Conservation (phyloP, 1,139 yeast species). For the Suhomyces chickasaworum region DNA sequence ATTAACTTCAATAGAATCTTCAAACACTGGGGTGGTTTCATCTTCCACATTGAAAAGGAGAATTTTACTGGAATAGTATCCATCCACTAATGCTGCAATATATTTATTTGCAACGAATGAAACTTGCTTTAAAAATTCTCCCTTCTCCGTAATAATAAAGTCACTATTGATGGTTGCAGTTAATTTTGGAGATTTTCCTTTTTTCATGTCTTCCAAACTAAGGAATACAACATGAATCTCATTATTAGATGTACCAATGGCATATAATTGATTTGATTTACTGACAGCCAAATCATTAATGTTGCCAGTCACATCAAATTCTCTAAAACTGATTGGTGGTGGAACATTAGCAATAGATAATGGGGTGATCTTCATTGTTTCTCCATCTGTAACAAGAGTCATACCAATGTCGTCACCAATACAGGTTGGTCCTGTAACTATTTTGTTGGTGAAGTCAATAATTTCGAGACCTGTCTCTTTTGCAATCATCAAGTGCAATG, state of each 20-base stretch:
- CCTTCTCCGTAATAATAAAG: slow-evolving; percentile 31
- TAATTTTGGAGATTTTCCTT: slow-evolving; percentile 51
- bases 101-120: slow-evolving; percentile 54
- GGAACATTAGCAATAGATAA: slow-evolving; percentile 86
- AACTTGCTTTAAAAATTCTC: slow-evolving; percentile 62
- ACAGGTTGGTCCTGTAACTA: slow-evolving; percentile 67
- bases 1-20: slow-evolving; percentile 44
- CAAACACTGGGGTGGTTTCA: slow-evolving; percentile 39
- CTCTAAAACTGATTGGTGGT: slow-evolving; percentile 86
- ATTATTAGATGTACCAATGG: slow-evolving; percentile 51
- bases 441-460: slow-evolving; percentile 66
- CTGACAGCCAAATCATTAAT: slow-evolving; percentile 69
- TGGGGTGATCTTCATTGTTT: slow-evolving; percentile 75
- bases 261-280: slow-evolving; percentile 59
- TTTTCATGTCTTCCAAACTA: slow-evolving; percentile 32
- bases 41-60: slow-evolving; percentile 49
- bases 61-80: slow-evolving; percentile 48
- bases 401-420: slow-evolving; percentile 76
- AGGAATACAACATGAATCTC: slow-evolving; percentile 28
- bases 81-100: slow-evolving; percentile 62
- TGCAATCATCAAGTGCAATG: slow-evolving; percentile 70
- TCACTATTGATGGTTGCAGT: slow-evolving; percentile 35
- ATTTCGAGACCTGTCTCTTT: slow-evolving; percentile 55
- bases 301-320: slow-evolving; percentile 48
- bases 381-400: slow-evolving; percentile 80